phyloP scores from a whole-genome alignment of 78 protist species.

The Dictyostelium intermedium region DNA sequence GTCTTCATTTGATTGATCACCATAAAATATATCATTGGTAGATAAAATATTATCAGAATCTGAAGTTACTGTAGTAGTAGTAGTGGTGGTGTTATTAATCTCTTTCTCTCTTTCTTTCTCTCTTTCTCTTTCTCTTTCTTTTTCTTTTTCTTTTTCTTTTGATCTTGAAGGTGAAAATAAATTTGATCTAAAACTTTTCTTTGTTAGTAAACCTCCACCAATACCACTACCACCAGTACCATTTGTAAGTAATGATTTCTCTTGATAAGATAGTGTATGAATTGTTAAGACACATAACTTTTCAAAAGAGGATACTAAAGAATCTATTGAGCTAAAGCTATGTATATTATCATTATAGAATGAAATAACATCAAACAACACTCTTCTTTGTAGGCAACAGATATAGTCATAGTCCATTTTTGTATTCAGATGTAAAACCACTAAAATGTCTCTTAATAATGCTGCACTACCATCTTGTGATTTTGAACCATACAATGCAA shows the following conservation, averaged over 20 bases:
- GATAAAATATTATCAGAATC: not conserved
- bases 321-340: slow-evolving; percentile 1
- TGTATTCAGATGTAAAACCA: slow-evolving; percentile 42
- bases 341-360: slow-evolving; percentile 65
- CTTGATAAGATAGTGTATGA: slow-evolving; percentile 59
- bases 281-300: slow-evolving; percentile 52
- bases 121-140: not conserved
- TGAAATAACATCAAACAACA: slow-evolving; percentile 46
- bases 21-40: not conserved
- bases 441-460: slow-evolving; percentile 32
- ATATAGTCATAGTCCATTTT: slow-evolving; percentile 65
- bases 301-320: slow-evolving; percentile 57
- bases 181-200: not conserved
- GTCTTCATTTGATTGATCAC: slow-evolving; percentile 25
- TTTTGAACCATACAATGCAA: slow-evolving; percentile 59
- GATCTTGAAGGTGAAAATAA: not conserved
- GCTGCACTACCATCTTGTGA: slow-evolving; percentile 21
- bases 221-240: not conserved
- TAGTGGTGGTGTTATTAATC: not conserved
- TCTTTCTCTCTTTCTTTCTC: not conserved
- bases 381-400: slow-evolving; percentile 47
- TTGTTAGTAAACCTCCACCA: not conserved
- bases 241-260: not conserved
- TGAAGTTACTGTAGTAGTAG: not conserved
- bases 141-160: not conserved